Percentiles rank a stretch among this genome's conserved stretches.
Conservation (phyloP, 2,329 filamentous ascomycete species). For the Colletotrichum sp. region DNA sequence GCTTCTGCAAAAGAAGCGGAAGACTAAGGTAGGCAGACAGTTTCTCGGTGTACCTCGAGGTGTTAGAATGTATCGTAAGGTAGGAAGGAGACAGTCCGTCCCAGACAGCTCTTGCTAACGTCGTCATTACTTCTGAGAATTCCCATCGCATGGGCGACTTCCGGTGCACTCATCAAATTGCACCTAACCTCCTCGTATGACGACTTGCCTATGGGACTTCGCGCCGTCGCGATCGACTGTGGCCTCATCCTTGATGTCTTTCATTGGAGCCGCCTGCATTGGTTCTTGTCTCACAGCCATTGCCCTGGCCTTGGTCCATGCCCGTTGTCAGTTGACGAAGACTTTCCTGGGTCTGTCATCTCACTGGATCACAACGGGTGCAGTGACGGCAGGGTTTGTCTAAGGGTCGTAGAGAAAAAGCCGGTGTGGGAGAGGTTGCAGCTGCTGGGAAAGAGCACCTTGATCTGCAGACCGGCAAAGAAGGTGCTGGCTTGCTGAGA, state of each 20-base stretch:
- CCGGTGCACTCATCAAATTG: neutral
- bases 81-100: neutral
- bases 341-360: neutral
- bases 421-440: too few relatives aligned
- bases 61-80: neutral
- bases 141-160: neutral
- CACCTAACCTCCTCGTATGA: neutral
- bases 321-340: neutral
- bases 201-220: neutral
- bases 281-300: neutral
- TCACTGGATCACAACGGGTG: neutral
- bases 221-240: neutral
- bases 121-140: neutral
- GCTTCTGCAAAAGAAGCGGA: neutral
- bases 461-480: too few relatives aligned
- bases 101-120: neutral
- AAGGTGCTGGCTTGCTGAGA: neutral
- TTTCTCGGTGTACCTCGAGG: neutral
- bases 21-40: neutral
- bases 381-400: neutral
- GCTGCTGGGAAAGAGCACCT: too few relatives aligned
- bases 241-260: neutral
- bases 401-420: too few relatives aligned
- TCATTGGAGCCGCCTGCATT: neutral
- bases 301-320: too few relatives aligned